Evolutionary conservation across 129 eudicot genomes (phyloP), one percentile per base, ranked within the genome.

Genomic region (Apium graveolens): DNA sequence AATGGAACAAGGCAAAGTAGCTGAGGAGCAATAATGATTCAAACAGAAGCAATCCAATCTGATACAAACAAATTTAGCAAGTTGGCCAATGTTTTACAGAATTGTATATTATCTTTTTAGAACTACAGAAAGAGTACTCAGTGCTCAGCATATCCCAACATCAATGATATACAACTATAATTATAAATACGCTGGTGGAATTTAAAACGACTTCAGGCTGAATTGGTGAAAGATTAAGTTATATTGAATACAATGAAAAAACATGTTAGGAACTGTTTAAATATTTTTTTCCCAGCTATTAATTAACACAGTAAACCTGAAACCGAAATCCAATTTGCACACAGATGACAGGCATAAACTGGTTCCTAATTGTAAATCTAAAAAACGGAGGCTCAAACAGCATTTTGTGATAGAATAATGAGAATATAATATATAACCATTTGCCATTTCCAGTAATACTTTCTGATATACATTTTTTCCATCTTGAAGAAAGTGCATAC

Each of bases 11-110:
- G 73, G 99, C 88, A 81, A 95, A 95, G 86, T 95, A 87, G 75
- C 97, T 94, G 16, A 95, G 94, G 80, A 95, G 96, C 21, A 83
- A 81, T 75, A 95, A 78, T 49, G 94, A 95, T 86, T 95, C 99
- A 21, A 95, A 87, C 84, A 95, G 83, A 83, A 95, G 91, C 76
- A 82, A 83, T 60, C 97, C 99, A 53, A 89, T 88, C 99, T 95
- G 90, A 85, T 41, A 83, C 65, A 68, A 53, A 70, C 72, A 77
- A 3, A 62, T 35, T n/a, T 45, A 51, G 11, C 18, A 71, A 8
- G 51, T 55, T 38, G 60, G 57, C 18, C 70, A 79, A 11, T 10
- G 26, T 44, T 12, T 74, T 43, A 20, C 24, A 74, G 11, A 17
- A 13, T 14, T 11, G 60, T 9, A 73, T 41, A 39, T 41, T 29